phyloP scores from a whole-genome alignment of 345 rosid genomes.

The Populus pruinosa region DNA sequence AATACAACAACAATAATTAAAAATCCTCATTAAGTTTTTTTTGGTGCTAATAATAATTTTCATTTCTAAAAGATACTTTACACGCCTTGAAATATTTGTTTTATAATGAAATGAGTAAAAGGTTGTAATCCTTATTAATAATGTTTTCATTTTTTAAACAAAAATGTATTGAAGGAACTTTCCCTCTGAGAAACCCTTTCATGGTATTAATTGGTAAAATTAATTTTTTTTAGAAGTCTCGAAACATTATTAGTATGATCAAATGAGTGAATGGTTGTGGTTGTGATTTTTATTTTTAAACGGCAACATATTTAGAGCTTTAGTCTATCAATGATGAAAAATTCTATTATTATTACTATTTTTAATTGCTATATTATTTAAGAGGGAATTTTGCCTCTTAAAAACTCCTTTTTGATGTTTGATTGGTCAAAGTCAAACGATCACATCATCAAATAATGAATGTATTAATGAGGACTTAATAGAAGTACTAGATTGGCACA shows the following conservation, averaged over 20 bases:
- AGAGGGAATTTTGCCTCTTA: neutral
- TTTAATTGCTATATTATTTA: neutral
- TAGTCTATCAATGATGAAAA: neutral
- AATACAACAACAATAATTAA: neutral
- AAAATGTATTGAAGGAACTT: too few species aligned
- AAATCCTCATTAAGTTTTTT: neutral
- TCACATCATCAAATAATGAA: neutral
- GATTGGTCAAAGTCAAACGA: neutral
- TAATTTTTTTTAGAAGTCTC: neutral
- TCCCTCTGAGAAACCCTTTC: too few species aligned
- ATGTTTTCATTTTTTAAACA: too few species aligned
- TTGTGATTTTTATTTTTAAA: neutral
- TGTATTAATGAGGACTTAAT: neutral
- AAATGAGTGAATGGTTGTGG: neutral
- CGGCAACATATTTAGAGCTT: neutral
- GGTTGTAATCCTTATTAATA: neutral
- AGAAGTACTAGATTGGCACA: neutral
- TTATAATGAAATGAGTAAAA: neutral
- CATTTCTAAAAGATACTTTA: neutral
- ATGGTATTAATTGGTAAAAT: too few species aligned
- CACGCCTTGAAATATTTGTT: neutral
- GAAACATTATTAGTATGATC: neutral
- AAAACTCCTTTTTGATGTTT: neutral
- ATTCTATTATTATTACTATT: neutral
- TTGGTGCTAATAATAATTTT: neutral